Evolutionary conservation across 176 grass and related monocot species (phyloP).

Genomic region (Aegilops tauschii): DNA sequence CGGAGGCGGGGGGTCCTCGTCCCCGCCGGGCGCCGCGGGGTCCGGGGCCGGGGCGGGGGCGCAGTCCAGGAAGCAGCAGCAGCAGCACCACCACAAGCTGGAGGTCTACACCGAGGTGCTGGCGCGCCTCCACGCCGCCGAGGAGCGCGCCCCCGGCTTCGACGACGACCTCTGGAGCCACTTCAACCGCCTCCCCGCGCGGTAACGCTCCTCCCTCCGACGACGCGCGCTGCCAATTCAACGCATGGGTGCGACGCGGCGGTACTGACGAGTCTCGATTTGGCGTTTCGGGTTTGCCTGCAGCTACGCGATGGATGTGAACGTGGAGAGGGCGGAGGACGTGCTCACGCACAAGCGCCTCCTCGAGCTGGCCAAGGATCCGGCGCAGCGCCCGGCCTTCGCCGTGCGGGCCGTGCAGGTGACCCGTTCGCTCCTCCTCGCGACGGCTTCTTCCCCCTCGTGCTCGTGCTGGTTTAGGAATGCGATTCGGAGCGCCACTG

Average conservation of each 20-base stretch:
- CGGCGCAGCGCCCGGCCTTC: conserved; percentile 48
- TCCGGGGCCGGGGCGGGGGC: background rate
- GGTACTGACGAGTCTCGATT: background rate
- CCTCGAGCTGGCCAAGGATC: conserved; percentile 54
- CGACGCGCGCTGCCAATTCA: too few relatives aligned
- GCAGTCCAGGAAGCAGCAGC: conserved; percentile 53
- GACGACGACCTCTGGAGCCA: conserved; percentile 72
- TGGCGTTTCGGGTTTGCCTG: background rate
- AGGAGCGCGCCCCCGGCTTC: conserved; percentile 37
- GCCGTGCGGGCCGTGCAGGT: conserved; percentile 61
- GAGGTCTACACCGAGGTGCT: conserved; percentile 71
- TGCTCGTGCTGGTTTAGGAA: background rate
- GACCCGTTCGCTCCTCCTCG: background rate
- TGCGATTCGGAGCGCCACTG: background rate
- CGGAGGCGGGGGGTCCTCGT: background rate
- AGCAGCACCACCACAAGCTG: conserved; percentile 59
- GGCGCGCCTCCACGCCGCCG: conserved; percentile 41
- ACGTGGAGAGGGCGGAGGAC: conserved; percentile 70
- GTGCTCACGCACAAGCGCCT: conserved; percentile 64
- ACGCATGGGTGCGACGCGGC: too few relatives aligned
- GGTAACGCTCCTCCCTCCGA: conserved; percentile 12
- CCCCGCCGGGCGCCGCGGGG: background rate
- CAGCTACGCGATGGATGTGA: conserved; percentile 71
- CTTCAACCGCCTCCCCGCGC: conserved; percentile 76
- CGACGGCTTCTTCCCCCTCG: background rate